Percentiles rank a stretch among this genome's conserved stretches.
phyloP scores from a whole-genome alignment of 73 alveolate species.

The Durusdinium trenchii region DNA sequence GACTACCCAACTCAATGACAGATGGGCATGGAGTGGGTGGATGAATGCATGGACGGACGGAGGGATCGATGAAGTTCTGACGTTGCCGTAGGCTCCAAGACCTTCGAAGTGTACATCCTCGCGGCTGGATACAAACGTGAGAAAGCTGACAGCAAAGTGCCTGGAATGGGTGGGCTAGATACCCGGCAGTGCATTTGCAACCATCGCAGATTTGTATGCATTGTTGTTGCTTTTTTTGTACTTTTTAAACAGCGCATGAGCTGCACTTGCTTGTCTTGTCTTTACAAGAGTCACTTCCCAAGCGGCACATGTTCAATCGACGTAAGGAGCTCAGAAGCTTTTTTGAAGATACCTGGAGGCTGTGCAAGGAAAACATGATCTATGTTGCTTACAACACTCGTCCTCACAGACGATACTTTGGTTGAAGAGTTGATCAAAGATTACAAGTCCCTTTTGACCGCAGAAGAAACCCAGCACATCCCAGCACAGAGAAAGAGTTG shows the following conservation, averaged over 20 bases:
- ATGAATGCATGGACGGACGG: too few relatives aligned
- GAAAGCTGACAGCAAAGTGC: constrained; percentile 49
- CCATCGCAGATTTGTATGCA: neutral
- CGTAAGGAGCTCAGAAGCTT: constrained; percentile 59
- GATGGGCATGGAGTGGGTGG: too few relatives aligned
- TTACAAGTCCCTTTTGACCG: neutral
- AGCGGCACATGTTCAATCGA: neutral
- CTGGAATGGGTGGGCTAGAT: constrained; percentile 50
- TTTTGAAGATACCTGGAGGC: constrained; percentile 72
- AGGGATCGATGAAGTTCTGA: too few relatives aligned
- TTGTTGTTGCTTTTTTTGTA: neutral
- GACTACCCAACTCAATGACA: too few relatives aligned
- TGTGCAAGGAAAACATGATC: too few relatives aligned
- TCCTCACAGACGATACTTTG: too few relatives aligned
- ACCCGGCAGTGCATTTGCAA: neutral
- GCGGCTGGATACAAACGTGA: constrained; percentile 68
- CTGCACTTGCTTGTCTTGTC: neutral
- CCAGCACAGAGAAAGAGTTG: neutral
- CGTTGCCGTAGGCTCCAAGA: constrained; percentile 76
- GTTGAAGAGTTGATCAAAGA: neutral
- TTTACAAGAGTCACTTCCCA: neutral
- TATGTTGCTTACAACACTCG: too few relatives aligned
- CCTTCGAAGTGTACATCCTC: constrained; percentile 64
- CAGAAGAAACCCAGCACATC: neutral
- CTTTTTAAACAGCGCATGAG: neutral